Conservation (phyloP, 352 stramenopile species). For the Globisporangium iwayamae region DNA sequence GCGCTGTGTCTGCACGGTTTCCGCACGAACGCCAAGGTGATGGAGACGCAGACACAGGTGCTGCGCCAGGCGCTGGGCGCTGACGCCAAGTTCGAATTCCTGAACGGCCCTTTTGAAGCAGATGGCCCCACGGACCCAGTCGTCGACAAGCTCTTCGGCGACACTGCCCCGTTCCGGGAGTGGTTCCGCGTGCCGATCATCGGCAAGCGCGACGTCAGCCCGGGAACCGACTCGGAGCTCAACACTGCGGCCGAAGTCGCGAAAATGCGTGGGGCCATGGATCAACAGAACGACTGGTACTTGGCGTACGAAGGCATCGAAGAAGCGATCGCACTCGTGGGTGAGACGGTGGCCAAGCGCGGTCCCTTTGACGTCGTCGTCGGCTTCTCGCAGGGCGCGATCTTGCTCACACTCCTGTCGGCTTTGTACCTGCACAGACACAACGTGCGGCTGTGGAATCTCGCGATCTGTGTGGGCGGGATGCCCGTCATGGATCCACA, state of each 20-base stretch:
- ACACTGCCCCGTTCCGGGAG: constrained; percentile 67
- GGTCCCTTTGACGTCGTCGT: constrained; percentile 47
- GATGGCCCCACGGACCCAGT: constrained; percentile 48
- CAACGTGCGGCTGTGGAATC: constrained; percentile 27
- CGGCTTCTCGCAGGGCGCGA: constrained; percentile 54
- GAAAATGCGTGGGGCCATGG: not conserved
- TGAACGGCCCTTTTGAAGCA: constrained; percentile 54
- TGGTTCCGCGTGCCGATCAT: constrained; percentile 34
- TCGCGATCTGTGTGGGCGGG: constrained; percentile 40
- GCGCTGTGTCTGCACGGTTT: constrained; percentile 73
- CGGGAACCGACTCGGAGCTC: not conserved
- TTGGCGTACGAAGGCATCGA: constrained; percentile 27
- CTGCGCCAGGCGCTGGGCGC: constrained; percentile 53
- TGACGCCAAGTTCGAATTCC: constrained; percentile 63
- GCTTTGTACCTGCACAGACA: constrained; percentile 30
- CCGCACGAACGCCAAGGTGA: constrained; percentile 68
- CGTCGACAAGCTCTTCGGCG: constrained; percentile 48
- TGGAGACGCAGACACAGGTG: constrained; percentile 58
- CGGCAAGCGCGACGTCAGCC: not conserved
- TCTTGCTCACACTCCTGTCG: constrained; percentile 37
- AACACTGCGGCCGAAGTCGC: constrained; percentile 19
- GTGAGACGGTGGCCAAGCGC: constrained; percentile 26
- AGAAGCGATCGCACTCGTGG: constrained; percentile 30
- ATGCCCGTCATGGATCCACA: constrained; percentile 26
- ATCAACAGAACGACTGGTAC: constrained; percentile 11